Evolutionary conservation across 257 asterid species (phyloP).

Genomic region (Eucommia ulmoides): DNA sequence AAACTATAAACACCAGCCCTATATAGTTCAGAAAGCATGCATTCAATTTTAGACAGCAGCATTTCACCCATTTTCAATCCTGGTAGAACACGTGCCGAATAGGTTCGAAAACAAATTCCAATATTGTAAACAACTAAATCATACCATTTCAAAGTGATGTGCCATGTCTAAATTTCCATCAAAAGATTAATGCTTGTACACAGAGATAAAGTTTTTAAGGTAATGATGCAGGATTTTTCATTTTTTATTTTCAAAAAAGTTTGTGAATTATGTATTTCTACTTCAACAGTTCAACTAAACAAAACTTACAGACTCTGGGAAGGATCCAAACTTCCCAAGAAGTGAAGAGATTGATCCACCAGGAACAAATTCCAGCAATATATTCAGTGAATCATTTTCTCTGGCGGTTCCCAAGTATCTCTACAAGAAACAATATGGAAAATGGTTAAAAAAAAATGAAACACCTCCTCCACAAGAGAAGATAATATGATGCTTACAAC

Average conservation of each 20-base stretch:
- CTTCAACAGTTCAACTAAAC: too few species aligned
- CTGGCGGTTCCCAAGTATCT: slow-evolving; percentile 96
- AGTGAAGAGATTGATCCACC: slow-evolving; percentile 98
- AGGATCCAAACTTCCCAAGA: slow-evolving; percentile 90
- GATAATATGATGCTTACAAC: slow-evolving; percentile 49
- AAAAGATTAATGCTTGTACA: too few species aligned
- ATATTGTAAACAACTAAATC: not conserved
- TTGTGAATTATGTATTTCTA: too few species aligned
- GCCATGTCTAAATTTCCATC: too few species aligned
- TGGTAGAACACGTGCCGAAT: too few species aligned
- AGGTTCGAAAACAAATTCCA: too few species aligned
- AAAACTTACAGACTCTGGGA: slow-evolving; percentile 88
- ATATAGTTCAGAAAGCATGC: slow-evolving; percentile 6
- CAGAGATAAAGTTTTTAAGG: too few species aligned
- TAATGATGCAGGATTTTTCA: not conserved
- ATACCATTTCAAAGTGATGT: not conserved
- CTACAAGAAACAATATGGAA: slow-evolving; percentile 29
- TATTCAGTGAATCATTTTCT: slow-evolving; percentile 78
- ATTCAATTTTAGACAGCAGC: slow-evolving; percentile 5
- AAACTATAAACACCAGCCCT: slow-evolving; percentile 3
- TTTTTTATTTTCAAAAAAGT: not conserved
- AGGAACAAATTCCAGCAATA: slow-evolving; percentile 90
- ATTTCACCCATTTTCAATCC: too few species aligned
- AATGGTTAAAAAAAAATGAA: slow-evolving; percentile 7
- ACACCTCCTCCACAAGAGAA: slow-evolving; percentile 1